Evolutionary conservation across 164 flowering plant genomes (phyloP).

Genomic region (Protea cynaroides): DNA sequence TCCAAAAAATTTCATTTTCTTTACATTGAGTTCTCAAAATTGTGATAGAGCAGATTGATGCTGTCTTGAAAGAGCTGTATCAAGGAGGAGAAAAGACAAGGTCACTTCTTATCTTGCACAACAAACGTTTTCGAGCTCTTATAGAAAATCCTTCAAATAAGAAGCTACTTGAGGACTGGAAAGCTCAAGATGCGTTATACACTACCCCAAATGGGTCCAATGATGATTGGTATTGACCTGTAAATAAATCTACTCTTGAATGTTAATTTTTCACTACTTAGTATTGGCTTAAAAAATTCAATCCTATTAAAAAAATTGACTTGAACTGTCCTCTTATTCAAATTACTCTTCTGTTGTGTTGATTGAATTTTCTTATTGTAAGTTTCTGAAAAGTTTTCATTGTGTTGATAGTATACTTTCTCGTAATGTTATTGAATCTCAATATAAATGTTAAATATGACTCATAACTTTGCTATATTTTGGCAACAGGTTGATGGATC

Average conservation of each 20-base stretch:
- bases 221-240: slow-evolving; percentile 81
- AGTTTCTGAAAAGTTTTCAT: background rate
- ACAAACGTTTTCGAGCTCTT: slow-evolving; percentile 50
- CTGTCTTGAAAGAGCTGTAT: slow-evolving; percentile 64
- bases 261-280: background rate
- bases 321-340: too few species aligned
- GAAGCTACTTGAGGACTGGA: slow-evolving; percentile 65
- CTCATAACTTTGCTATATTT: background rate
- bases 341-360: background rate
- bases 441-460: background rate
- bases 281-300: too few species aligned
- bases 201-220: slow-evolving; percentile 86
- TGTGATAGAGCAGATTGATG: slow-evolving; percentile 74
- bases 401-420: background rate
- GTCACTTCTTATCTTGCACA: slow-evolving; percentile 80
- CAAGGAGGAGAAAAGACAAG: slow-evolving; percentile 43
- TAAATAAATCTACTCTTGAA: background rate
- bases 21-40: slow-evolving; percentile 11
- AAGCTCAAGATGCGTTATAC: slow-evolving; percentile 48
- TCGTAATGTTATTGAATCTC: too few species aligned
- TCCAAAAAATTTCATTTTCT: background rate
- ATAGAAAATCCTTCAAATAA: slow-evolving; percentile 40
- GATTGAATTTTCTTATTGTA: background rate
- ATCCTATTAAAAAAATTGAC: too few species aligned
- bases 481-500: too few species aligned